Conservation (phyloP, 2,329 filamentous ascomycete genomes). For the Trichophyton equinum region DNA sequence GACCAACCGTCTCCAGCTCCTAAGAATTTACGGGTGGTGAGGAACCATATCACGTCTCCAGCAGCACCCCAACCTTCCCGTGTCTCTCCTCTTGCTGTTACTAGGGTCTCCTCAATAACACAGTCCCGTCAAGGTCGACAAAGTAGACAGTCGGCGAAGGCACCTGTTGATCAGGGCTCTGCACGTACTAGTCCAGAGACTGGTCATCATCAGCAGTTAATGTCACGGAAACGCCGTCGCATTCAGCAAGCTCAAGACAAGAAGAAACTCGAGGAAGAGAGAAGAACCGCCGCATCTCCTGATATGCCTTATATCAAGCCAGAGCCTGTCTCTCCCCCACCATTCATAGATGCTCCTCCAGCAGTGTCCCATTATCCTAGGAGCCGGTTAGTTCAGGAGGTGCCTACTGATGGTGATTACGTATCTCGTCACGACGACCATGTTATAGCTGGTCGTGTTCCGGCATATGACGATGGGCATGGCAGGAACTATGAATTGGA, state of each 20-base stretch:
- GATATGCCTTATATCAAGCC: constrained; percentile 47
- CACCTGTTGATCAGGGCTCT: constrained; percentile 21
- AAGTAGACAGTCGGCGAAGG: constrained; percentile 23
- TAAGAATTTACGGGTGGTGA: constrained; percentile 50
- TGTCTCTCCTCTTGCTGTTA: constrained; percentile 45
- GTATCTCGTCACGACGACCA: constrained; percentile 31
- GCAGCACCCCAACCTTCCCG: constrained; percentile 65
- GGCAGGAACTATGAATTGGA: constrained; percentile 17
- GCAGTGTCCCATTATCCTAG: neutral
- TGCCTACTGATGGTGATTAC: constrained; percentile 33
- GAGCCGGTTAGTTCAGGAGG: constrained; percentile 18
- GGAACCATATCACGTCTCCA: constrained; percentile 60
- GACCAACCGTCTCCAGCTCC: constrained; percentile 21
- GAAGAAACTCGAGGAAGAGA: constrained; percentile 13
- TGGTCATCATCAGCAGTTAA: constrained; percentile 29
- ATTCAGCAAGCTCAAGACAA: constrained; percentile 29
- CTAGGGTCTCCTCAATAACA: constrained; percentile 41
- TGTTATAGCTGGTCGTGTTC: constrained; percentile 20
- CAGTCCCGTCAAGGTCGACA: constrained; percentile 42
- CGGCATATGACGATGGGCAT: constrained; percentile 28
- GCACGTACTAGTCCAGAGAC: constrained; percentile 34
- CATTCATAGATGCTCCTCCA: constrained; percentile 35
- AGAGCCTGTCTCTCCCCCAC: constrained; percentile 50
- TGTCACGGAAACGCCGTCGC: constrained; percentile 42
- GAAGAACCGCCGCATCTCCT: constrained; percentile 23